Evolutionary conservation across 257 asterid species (phyloP).

Genomic region (Solanum virginianum): DNA sequence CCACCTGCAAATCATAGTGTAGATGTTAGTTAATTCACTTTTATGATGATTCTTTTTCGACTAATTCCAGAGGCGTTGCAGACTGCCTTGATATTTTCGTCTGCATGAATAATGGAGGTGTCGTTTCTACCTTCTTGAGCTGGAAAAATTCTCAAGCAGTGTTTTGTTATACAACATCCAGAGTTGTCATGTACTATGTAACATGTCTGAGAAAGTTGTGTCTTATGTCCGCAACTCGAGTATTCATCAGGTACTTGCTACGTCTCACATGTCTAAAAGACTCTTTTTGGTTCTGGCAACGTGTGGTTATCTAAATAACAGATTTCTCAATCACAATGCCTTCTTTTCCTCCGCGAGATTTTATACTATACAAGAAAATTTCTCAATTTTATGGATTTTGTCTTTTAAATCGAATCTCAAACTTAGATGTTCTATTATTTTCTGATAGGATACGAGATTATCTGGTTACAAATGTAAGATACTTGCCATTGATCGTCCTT

Average conservation of each 20-base stretch:
- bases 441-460: neutral
- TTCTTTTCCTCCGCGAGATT: neutral
- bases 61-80: neutral
- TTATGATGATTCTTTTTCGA: too few species aligned
- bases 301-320: neutral
- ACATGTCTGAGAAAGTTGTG: neutral
- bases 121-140: neutral
- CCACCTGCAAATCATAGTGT: slow-evolving; percentile 38
- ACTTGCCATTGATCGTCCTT: neutral
- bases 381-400: neutral
- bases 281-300: neutral
- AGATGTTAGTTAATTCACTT: neutral
- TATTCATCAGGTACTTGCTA: neutral
- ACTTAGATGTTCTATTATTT: neutral
- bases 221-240: neutral
- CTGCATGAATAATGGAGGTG: neutral
- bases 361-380: neutral
- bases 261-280: neutral
- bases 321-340: neutral
- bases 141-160: neutral
- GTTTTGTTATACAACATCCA: neutral
- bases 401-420: neutral
- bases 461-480: neutral
- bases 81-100: neutral
- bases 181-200: neutral